Base-by-base conservation (phyloP, 2,329 filamentous ascomycete genomes). In the Thyridium curvatum region DNA sequence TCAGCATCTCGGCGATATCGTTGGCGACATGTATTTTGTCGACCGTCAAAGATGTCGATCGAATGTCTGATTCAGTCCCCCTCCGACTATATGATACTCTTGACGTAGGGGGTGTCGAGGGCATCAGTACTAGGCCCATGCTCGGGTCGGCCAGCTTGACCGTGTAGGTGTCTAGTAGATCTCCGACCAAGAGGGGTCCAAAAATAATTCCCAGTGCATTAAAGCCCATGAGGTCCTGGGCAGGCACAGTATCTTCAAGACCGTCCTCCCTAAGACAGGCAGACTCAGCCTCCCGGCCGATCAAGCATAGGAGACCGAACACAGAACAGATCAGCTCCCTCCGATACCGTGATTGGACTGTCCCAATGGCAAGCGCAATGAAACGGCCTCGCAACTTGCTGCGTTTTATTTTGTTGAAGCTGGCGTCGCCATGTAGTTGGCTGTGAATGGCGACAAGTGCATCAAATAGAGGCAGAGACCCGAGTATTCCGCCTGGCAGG, bases 291-390 rank as follows among this genome's bases (percentile, higher is more conserved):
- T 68, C 61, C 18, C 73, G 64, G 3, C 78, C 80, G 40, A 85
- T 69, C 30, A 82, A 62, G 38, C 72, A 77, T 10, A 84, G 61
- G 12, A 85, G 62, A 1, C 80, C 82, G 52, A 85, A 80, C 0
- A 85, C 78, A 14, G 78, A 75, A 44, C 76, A 83, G 32, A 85
- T 79, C 4, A 85, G 60, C 34, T 83, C 77, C 17, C 79, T 66
- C 32, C 77, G 71, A 43, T 75, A 77, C 38, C 70, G 70, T 1
- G 78, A 82, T 39, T 66, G 64, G n/a, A 82, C 59, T 1, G 74
- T 74, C 2, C 68, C 68, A 32, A 85, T 68, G 8, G 78, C 78
- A 28, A 84, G 59, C 2, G 80, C 79, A 44, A 84, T 80, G 4
- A 85, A 65, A n/a, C 77, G 68, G 8, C 79, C 78, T n/a, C 74